Base-by-base conservation (phyloP, 2,329 filamentous ascomycete genomes). In the Ceratocystis cubensis region DNA sequence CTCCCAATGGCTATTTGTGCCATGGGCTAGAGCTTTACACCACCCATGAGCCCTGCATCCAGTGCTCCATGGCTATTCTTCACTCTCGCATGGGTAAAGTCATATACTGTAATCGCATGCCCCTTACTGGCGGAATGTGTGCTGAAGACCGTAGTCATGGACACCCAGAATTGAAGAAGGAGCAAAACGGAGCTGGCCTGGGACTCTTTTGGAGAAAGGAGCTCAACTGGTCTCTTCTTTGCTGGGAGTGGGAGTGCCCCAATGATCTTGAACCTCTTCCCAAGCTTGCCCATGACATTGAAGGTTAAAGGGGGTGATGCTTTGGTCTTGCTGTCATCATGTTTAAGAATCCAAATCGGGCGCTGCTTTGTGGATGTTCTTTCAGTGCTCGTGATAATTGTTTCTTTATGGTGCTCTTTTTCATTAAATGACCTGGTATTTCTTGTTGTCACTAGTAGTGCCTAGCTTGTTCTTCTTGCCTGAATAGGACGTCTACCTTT, bases 41-140 rank as follows among this genome's bases (percentile, higher is more conserved):
- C 69, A 96, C 92, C 1, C 92, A 97, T 73, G 94, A 99, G 76
- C 94, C 94, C 4, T 99, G 94, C 74, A 84, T 96, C 68, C 95
- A 96, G 84, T 99, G 94, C 76, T 91, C 89, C 45, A 97, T 97
- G 94, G 94, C 90, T 1, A 88, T 97, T 71, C 81, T 97, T 25
- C 92, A 97, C 74, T 96, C 93, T 7, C 85, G 94, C 63, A 96
- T 99, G 81, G 87, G 89, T 57, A 86, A 88, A 65, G 88, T 92
- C 64, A 82, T 96, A 48, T 96, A 96, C 76, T 85, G 84, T 69
- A 81, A 86, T 69, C 84, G 89, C 66, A 94, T 96, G 88, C 82
- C 83, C 61, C 78, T 84, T 69, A 95, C 89, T 13, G 93, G 93
- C 63, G 92, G 90, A 56, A 80, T 96, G 77, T 88, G 87, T 72